These are phyloP conservation scores for Thalassia testudinum DNA, from an alignment of 116 monocot species.

Conservation along the genomic window DNA sequence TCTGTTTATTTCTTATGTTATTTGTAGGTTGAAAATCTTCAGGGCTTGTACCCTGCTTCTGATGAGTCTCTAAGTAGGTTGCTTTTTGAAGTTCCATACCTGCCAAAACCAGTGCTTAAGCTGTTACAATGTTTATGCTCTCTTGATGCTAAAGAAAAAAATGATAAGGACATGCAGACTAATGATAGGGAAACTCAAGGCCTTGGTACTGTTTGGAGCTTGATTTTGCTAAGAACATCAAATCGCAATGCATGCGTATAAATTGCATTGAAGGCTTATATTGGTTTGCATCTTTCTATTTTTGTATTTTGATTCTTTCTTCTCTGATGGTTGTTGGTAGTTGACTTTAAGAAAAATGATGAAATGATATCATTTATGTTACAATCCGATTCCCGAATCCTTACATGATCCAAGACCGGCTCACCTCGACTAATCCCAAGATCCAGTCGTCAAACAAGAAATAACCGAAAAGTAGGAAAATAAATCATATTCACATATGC, in stretches of 20 bases:
- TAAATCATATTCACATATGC: too few species aligned
- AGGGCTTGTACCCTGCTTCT: conserved; percentile 73
- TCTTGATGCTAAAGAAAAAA: conserved; percentile 44
- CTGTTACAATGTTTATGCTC: conserved; percentile 70
- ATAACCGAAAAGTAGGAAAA: too few species aligned
- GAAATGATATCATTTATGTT: too few species aligned
- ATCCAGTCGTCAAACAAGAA: too few species aligned
- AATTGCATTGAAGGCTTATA: conserved; percentile 27
- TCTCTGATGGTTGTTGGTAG: too few species aligned
- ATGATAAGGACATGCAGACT: conserved; percentile 45
- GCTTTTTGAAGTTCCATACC: conserved; percentile 74
- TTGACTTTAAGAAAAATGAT: too few species aligned
- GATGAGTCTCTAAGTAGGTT: conserved; percentile 87
- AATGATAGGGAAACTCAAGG: conserved; percentile 94
- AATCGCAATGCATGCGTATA: conserved; percentile 70
- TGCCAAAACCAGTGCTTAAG: conserved; percentile 59
- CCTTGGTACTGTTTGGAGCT: conserved; percentile 77
- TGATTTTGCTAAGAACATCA: conserved; percentile 75
- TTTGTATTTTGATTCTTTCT: too few species aligned
- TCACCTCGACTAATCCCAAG: too few species aligned
- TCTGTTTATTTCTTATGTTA: background rate
- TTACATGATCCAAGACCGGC: too few species aligned
- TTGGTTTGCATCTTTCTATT: too few species aligned
- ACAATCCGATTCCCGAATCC: too few species aligned
- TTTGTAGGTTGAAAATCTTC: conserved; percentile 60